Percentiles rank a stretch among this genome's conserved stretches.
phyloP scores from a whole-genome alignment of 75 land plant species.

The Cryptomeria japonica region DNA sequence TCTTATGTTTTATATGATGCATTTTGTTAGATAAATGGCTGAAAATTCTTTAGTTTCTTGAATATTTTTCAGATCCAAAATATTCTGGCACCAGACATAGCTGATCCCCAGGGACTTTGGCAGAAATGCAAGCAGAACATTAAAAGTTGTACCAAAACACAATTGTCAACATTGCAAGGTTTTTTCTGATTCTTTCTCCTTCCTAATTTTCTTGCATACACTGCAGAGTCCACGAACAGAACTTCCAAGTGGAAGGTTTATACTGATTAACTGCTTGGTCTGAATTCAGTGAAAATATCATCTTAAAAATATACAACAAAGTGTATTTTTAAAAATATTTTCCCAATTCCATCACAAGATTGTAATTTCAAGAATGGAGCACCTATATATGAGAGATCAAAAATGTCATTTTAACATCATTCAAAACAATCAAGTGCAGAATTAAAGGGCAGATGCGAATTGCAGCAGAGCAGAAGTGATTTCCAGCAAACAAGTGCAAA shows the following conservation, averaged over 20 bases:
- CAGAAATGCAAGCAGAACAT: conserved; percentile 44
- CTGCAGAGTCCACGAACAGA: background rate
- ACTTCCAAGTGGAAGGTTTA: background rate
- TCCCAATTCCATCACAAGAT: background rate
- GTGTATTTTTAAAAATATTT: background rate
- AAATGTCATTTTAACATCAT: too few species aligned
- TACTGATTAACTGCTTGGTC: background rate
- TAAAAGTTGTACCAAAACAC: conserved; percentile 29
- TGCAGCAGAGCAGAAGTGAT: too few species aligned
- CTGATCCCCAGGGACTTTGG: conserved; percentile 61
- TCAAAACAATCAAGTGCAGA: too few species aligned
- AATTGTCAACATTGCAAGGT: conserved; percentile 60
- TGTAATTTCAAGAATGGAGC: too few species aligned
- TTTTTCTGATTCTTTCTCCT: background rate
- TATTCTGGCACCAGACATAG: conserved; percentile 49
- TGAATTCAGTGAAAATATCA: background rate
- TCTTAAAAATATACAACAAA: background rate
- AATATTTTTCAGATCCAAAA: conserved; percentile 47
- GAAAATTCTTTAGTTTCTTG: background rate
- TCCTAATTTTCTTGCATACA: background rate
- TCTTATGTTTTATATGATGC: background rate
- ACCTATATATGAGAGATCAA: too few species aligned
- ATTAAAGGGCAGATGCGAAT: too few species aligned
- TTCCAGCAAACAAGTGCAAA: too few species aligned
- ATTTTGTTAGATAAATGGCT: background rate